Percentiles rank a stretch among this genome's conserved stretches.
These are phyloP conservation scores for Pseudogymnoascus sp. DNA, from an alignment of 2,329 filamentous ascomycete genomes.

Conservation along the genomic window DNA sequence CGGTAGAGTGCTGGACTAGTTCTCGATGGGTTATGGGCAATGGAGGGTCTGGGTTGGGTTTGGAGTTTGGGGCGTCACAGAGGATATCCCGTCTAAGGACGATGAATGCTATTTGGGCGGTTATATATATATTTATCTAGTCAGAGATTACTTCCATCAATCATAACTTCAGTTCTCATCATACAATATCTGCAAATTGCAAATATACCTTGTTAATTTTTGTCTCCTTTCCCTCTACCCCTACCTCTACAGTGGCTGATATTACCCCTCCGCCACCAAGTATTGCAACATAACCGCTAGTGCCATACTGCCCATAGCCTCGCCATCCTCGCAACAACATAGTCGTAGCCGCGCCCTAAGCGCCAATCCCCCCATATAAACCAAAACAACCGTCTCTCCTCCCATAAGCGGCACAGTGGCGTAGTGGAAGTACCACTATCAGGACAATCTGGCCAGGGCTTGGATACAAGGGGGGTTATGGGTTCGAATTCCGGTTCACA, in stretches of 20 bases:
- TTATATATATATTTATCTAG: background rate
- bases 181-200: background rate
- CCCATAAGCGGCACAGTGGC: too few relatives aligned
- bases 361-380: too few relatives aligned
- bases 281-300: background rate
- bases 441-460: too few relatives aligned
- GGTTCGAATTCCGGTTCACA: too few relatives aligned
- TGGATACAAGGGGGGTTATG: too few relatives aligned
- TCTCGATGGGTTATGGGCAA: background rate
- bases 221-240: background rate
- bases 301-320: background rate
- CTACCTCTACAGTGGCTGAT: background rate
- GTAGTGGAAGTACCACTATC: too few relatives aligned
- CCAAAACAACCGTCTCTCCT: too few relatives aligned
- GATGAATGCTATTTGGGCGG: constrained; percentile 1
- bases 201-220: background rate
- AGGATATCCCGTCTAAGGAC: constrained; percentile 4
- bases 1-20: constrained; percentile 27
- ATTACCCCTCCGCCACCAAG: background rate
- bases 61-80: background rate
- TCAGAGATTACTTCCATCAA: constrained; percentile 1
- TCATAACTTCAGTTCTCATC: background rate
- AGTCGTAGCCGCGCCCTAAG: too few relatives aligned
- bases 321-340: background rate
- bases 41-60: background rate